phyloP scores from a whole-genome alignment of 2,329 filamentous ascomycete genomes.

The Xylogone sp. region DNA sequence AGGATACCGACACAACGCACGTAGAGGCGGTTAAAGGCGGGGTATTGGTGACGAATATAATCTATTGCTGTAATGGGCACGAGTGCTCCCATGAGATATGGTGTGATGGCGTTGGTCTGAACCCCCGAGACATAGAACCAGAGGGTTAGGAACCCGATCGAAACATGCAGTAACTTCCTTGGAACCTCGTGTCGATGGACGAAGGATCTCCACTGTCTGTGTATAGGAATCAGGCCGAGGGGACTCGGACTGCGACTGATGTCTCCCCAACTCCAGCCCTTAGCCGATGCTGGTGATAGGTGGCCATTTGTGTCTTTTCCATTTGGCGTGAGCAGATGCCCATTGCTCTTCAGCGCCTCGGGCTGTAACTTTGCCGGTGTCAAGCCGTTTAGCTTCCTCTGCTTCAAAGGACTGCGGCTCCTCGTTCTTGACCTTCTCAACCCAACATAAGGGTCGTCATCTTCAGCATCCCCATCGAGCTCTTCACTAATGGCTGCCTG shows the following conservation, averaged over 20 bases:
- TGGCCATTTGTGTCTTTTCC: conserved; percentile 57
- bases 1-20: conserved; percentile 80
- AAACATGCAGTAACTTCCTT: conserved; percentile 88
- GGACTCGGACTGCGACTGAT: conserved; percentile 90
- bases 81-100: conserved; percentile 75
- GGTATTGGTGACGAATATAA: conserved; percentile 76
- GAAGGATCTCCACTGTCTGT: conserved; percentile 85
- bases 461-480: conserved; percentile 42
- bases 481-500: conserved; percentile 60
- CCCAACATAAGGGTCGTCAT: conserved; percentile 38
- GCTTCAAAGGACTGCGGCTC: conserved; percentile 31
- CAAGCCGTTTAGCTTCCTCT: conserved; percentile 48
- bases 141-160: conserved; percentile 90
- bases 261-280: conserved; percentile 79
- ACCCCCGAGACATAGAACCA: conserved; percentile 79
- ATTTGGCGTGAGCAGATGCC: conserved; percentile 23
- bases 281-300: conserved; percentile 60
- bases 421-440: conserved; percentile 26
- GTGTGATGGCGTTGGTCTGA: conserved; percentile 74
- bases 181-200: conserved; percentile 97
- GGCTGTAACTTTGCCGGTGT: conserved; percentile 44
- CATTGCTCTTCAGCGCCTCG: conserved; percentile 32
- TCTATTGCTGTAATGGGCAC: conserved; percentile 83
- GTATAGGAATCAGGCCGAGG: conserved; percentile 90
- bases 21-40: conserved; percentile 81